Conservation (phyloP, 192 early-diverging fungal species). For the Gorgonomyces haynaldii region DNA sequence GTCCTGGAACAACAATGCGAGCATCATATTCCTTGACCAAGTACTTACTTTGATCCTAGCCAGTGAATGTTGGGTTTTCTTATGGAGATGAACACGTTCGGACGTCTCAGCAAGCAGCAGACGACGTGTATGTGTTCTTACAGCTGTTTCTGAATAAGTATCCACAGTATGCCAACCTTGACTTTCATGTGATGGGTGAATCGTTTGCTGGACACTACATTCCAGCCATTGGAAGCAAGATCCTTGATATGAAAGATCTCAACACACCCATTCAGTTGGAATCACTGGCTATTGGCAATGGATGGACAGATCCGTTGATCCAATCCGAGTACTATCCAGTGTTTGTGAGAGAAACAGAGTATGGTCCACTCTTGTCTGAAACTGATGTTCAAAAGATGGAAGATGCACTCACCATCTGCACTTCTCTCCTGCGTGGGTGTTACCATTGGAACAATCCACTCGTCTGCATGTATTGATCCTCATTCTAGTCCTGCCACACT, state of each 20-base stretch:
- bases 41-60: constrained; percentile 1
- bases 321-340: constrained; percentile 83
- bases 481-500: constrained; percentile 46
- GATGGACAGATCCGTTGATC: constrained; percentile 72
- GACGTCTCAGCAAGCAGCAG: constrained; percentile 64
- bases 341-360: constrained; percentile 19
- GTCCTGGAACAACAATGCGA: constrained; percentile 88
- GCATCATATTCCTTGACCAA: constrained; percentile 39
- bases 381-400: constrained; percentile 66
- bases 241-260: constrained; percentile 7
- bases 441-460: constrained; percentile 69
- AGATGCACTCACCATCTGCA: constrained; percentile 60
- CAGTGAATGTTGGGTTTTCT: constrained; percentile 63
- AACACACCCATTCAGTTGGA: constrained; percentile 20
- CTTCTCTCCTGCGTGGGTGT: constrained; percentile 62
- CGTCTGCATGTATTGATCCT: constrained; percentile 46
- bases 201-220: constrained; percentile 75
- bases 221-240: constrained; percentile 67
- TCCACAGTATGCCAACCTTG: constrained; percentile 62
- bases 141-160: constrained; percentile 83
- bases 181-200: constrained; percentile 76
- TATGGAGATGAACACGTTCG: constrained; percentile 56
- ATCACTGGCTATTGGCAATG: constrained; percentile 76
- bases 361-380: constrained; percentile 67
- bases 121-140: constrained; percentile 84